Base-by-base conservation (phyloP, 2,329 filamentous ascomycete species). In the Monosporascus sp. region DNA sequence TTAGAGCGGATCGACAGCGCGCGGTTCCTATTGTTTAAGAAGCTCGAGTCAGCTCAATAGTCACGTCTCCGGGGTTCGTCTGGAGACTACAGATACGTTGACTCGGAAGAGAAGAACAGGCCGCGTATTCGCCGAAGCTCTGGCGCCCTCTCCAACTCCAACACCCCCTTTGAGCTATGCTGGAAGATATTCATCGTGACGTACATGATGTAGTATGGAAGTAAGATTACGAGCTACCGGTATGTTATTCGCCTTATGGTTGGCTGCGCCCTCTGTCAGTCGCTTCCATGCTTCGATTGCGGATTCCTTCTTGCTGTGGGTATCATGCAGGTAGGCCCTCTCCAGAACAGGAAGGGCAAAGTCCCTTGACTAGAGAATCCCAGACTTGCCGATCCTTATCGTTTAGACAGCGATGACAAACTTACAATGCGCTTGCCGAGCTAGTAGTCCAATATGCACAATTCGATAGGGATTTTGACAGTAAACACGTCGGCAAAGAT, bases 1-100 rank as follows among this genome's bases (percentile, higher is more conserved):
- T 68, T 68, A 57, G 69, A 67, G 44, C 65, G 65, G 48, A 67
- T 65, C n/a, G 65, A 67, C 44, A 67, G 55, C 9, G 65, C 65
- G 26, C 65, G 65, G 49, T 67, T 60, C 65, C 65, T 67, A 26
- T 14, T 17, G n/a, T 15, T 1, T 17, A 35, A n/a, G 17, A 8
- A 20, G 28, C 7, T 8, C 24, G 45, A 35, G 51, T 65, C 51
- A 65, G 64, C 44, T 15, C 38, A 11, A 14, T 18, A 6, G 15
- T 52, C n/a, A 20, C 22, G 8, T 20, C 31, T 43, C 20, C 17
- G n/a, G 31, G 31, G 11, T 35, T 14, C 14, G 43, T 28, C 11
- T 46, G 43, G 43, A 24, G 18, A 26, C 22, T 46, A 46, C 43
- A 46, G 15, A 24, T 46, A 46, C 17, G 43, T 46, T 46, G 43